Evolutionary conservation across 352 stramenopile species (phyloP).

Genomic region (Globisporangium alternatum): DNA sequence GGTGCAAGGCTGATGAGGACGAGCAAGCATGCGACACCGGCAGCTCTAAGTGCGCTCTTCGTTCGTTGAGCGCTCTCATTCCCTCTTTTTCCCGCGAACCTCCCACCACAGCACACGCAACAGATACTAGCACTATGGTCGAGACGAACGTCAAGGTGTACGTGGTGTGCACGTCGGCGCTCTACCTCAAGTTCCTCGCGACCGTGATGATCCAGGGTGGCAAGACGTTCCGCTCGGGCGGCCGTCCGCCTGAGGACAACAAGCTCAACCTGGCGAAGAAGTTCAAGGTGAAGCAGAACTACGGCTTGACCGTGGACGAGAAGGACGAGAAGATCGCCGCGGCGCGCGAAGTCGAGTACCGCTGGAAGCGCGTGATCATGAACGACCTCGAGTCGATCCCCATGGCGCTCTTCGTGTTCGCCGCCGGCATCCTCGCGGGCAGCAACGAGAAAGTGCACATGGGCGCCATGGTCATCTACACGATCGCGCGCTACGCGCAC

Average conservation of each 20-base stretch:
- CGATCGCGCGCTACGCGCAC: slow-evolving; percentile 30
- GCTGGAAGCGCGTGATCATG: slow-evolving; percentile 49
- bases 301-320: slow-evolving; percentile 26
- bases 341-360: slow-evolving; percentile 33
- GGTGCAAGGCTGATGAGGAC: neutral
- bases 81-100: neutral
- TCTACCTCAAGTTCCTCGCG: slow-evolving; percentile 66
- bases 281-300: slow-evolving; percentile 32
- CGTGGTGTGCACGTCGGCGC: slow-evolving; percentile 29
- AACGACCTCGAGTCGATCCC: slow-evolving; percentile 72
- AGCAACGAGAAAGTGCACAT: slow-evolving; percentile 35
- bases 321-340: slow-evolving; percentile 32
- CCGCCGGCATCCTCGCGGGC: slow-evolving; percentile 35
- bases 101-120: neutral
- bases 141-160: slow-evolving; percentile 21
- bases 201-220: slow-evolving; percentile 44
- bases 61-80: neutral
- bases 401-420: slow-evolving; percentile 49
- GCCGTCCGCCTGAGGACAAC: slow-evolving; percentile 51
- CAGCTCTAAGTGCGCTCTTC: neutral
- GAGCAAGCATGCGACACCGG: neutral
- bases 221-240: slow-evolving; percentile 49
- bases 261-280: slow-evolving; percentile 28
- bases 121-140: neutral
- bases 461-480: slow-evolving; percentile 35